Percentiles rank a stretch among this genome's conserved stretches.
Evolutionary conservation across 106 monocot species (phyloP).

Genomic region (Vanilla planifolia): DNA sequence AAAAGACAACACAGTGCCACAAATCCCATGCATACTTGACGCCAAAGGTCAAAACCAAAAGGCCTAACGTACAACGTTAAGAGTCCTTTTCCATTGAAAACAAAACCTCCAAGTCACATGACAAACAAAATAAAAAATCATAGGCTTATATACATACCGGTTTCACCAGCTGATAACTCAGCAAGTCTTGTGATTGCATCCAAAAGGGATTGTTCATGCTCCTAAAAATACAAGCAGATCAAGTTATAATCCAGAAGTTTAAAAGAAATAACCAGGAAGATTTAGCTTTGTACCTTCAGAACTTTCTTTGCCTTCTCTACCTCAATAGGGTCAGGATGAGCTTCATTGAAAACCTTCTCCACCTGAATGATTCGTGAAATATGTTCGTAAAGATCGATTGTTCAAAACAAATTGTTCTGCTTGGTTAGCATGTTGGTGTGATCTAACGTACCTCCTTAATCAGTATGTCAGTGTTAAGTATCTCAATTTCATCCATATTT

Average conservation of each 20-base stretch:
- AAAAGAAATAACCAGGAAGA: too few species aligned
- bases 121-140: too few species aligned
- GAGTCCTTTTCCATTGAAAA: too few species aligned
- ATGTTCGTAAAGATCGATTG: background rate
- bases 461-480: conserved; percentile 54
- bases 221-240: conserved; percentile 14
- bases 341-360: conserved; percentile 37
- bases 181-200: conserved; percentile 47
- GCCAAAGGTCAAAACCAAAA: too few species aligned
- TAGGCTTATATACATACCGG: conserved; percentile 9
- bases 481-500: conserved; percentile 35
- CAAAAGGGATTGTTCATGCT: conserved; percentile 48
- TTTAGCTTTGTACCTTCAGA: conserved; percentile 49
- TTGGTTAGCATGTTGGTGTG: too few species aligned
- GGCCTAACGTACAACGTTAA: too few species aligned
- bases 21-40: too few species aligned
- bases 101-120: too few species aligned
- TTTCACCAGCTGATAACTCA: conserved; percentile 35
- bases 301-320: conserved; percentile 45
- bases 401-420: too few species aligned
- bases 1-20: too few species aligned
- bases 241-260: background rate
- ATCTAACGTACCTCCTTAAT: conserved; percentile 41
- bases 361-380: conserved; percentile 22
- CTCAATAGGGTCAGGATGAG: conserved; percentile 34